Evolutionary conservation across 306 rosid species (phyloP), one percentile per base, ranked within the genome.

Genomic region (Casuarina glauca): DNA sequence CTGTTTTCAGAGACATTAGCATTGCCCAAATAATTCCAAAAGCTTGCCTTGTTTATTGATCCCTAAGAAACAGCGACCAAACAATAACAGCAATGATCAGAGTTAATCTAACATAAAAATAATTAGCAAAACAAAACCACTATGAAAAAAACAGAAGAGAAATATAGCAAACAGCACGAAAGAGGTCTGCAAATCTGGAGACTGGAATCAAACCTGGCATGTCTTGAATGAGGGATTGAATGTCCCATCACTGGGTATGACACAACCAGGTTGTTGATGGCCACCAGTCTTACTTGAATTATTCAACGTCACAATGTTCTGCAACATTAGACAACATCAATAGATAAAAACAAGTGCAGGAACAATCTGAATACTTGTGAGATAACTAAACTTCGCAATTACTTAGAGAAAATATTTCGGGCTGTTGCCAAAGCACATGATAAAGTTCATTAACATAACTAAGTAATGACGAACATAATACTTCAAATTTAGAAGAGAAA

Each of bases 11-110:
- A 76, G 76, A 80, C 79, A 83, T 85, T 87, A 78, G 83, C 73
- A 82, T 81, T 89, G 69, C 82, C 88, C 80, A 80, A 70, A 78
- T 76, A 76, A 81, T 83, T 88, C 78, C 77, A 81, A 72, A 75
- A 69, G 66, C 67, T 86, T 66, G 76, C 77, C 75, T 85, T 72
- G 78, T 74, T 81, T 26, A 78, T 74, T 43, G 84, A 77, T 78
- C 79, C 93, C 97, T 91, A 80, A 10, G 35, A 78, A 13, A 73
- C 60, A 54, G 63, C 57, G 32, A 78, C 70, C 70, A 45, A 48
- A 12, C 48, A 58, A 51, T 41, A 46, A 73, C 62, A 19, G 42
- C 20, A 73, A 79, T 79, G 57, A 55, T 44, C 48, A 44, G 5
- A 44, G 48, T 44, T 44, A 17, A 53, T 53, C n/a, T 53, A 53